Conservation (phyloP, 805 yeast genomes). For the Saccharomycopsis javanensis region DNA sequence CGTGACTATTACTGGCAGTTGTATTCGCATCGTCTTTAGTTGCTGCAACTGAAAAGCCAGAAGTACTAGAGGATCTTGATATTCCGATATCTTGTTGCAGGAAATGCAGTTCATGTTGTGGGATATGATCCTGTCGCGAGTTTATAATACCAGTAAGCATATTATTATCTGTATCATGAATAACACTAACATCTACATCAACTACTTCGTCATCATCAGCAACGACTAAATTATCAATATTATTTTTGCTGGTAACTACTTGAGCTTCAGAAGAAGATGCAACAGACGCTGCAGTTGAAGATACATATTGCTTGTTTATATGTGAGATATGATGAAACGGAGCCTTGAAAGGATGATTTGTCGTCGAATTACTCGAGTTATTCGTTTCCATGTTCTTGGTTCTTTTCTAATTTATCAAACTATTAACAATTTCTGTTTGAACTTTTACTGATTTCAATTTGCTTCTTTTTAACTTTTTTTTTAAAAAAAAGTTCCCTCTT, state of each 20-base stretch:
- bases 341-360: not conserved
- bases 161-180: not conserved
- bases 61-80: slow-evolving; percentile 15
- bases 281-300: slow-evolving; percentile 18
- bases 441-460: not conserved
- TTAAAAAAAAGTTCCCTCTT: too few species aligned
- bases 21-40: slow-evolving; percentile 14
- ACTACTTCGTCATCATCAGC: not conserved
- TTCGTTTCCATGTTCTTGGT: not conserved
- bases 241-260: not conserved
- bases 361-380: not conserved
- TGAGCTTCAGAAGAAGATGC: slow-evolving; percentile 14
- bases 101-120: not conserved
- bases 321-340: not conserved
- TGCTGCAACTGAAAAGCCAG: slow-evolving; percentile 11
- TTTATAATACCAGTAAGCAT: not conserved
- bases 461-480: too few species aligned
- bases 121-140: slow-evolving; percentile 4
- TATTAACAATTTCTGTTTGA: not conserved
- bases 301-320: slow-evolving; percentile 5
- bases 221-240: not conserved
- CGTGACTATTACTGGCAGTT: not conserved
- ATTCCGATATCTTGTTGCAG: slow-evolving; percentile 1
- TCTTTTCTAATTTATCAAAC: not conserved
- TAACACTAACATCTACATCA: not conserved